Percentiles rank a stretch among this genome's conserved stretches.
These are phyloP conservation scores for Elsinoe necatrix DNA, from an alignment of 2,329 filamentous ascomycete genomes.

Conservation along the genomic window DNA sequence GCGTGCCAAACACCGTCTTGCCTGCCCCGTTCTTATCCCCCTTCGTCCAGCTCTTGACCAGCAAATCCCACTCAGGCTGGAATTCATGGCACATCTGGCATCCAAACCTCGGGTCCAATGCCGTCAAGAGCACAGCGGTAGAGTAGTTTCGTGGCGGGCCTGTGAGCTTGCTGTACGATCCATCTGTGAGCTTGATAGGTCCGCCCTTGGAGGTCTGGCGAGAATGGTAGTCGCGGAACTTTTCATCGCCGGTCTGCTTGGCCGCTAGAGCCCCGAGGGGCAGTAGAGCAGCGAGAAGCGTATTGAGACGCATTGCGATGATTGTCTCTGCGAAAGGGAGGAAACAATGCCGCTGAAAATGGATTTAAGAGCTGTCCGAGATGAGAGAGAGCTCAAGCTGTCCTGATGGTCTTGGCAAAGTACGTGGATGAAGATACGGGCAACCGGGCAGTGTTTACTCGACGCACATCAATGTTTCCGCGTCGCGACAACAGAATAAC, in stretches of 20 bases:
- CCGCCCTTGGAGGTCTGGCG: conserved; percentile 53
- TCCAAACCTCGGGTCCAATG: conserved; percentile 71
- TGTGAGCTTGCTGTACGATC: conserved; percentile 66
- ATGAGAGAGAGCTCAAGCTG: conserved; percentile 16
- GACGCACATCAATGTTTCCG: neutral
- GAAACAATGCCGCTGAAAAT: neutral
- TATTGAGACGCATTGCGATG: conserved; percentile 59
- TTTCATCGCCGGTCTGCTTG: conserved; percentile 53
- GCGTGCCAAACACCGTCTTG: conserved; percentile 66
- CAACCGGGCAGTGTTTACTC: conserved; percentile 2
- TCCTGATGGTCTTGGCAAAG: neutral
- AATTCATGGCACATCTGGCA: conserved; percentile 85
- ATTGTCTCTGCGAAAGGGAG: neutral
- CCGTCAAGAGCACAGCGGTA: conserved; percentile 75
- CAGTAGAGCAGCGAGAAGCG: conserved; percentile 54
- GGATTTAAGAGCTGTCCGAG: neutral
- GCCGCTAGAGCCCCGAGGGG: conserved; percentile 53
- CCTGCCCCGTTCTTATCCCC: conserved; percentile 69
- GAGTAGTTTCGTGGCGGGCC: conserved; percentile 73
- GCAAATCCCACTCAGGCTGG: conserved; percentile 85
- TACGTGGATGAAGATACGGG: neutral
- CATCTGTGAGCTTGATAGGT: conserved; percentile 71
- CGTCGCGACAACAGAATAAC: neutral
- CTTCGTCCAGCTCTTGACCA: conserved; percentile 78
- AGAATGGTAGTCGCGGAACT: conserved; percentile 62